A percentile compares a stretch with the other conserved stretches of the same genome.
Evolutionary conservation across 805 yeast species (phyloP).

Genomic region (Alloascoidea africana): DNA sequence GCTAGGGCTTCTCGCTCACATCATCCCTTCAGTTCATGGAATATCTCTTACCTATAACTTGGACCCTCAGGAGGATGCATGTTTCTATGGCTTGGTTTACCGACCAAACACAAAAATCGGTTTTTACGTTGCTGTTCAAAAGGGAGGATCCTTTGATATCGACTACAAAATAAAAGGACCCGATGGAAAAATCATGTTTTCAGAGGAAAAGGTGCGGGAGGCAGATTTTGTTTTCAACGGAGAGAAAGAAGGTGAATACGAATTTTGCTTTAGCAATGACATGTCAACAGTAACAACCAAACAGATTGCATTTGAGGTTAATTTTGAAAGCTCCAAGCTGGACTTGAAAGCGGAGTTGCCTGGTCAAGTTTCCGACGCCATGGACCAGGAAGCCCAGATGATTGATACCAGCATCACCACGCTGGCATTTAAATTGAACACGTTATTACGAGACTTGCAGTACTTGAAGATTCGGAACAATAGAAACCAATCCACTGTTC

Average conservation of each 20-base stretch:
- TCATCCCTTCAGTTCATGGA: constrained; percentile 20
- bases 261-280: constrained; percentile 50
- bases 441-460: constrained; percentile 16
- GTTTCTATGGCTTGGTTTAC: constrained; percentile 44
- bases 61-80: constrained; percentile 43
- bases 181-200: constrained; percentile 24
- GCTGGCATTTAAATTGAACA: constrained; percentile 45
- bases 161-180: constrained; percentile 35
- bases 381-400: constrained; percentile 2
- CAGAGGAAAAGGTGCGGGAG: constrained; percentile 41
- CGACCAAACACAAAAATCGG: constrained; percentile 34
- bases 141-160: constrained; percentile 48
- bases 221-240: constrained; percentile 51
- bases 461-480: constrained; percentile 2
- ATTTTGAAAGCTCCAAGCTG: constrained; percentile 13
- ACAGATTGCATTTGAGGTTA: constrained; percentile 54
- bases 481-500: constrained; percentile 31
- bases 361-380: constrained; percentile 6
- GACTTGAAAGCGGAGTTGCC: constrained; percentile 41
- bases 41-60: constrained; percentile 47
- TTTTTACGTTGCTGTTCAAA: constrained; percentile 54
- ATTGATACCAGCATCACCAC: constrained; percentile 18
- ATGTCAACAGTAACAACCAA: constrained; percentile 51
- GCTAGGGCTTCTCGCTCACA: too few relatives aligned
- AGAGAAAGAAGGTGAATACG: constrained; percentile 45